These are phyloP conservation scores for Leccinum disarticulatum DNA, from an alignment of 768 basidiomycete species.

Conservation along the genomic window DNA sequence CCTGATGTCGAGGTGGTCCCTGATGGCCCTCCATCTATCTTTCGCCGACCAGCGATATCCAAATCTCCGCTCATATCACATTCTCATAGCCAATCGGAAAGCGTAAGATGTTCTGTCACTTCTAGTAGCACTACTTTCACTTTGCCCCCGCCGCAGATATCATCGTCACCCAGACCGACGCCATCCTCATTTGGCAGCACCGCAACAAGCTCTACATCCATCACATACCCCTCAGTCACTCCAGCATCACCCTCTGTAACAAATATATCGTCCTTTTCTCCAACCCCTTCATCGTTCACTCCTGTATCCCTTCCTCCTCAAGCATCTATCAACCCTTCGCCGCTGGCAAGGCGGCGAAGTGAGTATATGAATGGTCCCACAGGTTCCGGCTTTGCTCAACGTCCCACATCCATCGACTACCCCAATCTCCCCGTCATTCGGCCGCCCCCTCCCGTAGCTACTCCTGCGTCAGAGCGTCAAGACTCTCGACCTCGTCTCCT, in stretches of 20 bases:
- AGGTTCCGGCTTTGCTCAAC: constrained; percentile 43
- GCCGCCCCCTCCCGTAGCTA: constrained; percentile 77
- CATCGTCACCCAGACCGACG: constrained; percentile 36
- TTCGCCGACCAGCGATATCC: constrained; percentile 42
- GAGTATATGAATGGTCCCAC: constrained; percentile 82
- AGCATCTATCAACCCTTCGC: constrained; percentile 80
- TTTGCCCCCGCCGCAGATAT: constrained; percentile 27
- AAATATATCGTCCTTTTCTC: constrained; percentile 39
- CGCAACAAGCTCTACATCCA: constrained; percentile 37
- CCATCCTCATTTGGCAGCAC: constrained; percentile 41
- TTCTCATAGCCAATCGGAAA: constrained; percentile 49
- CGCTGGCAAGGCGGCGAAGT: constrained; percentile 67
- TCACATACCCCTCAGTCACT: constrained; percentile 54
- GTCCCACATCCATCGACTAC: constrained; percentile 68
- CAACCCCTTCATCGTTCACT: constrained; percentile 39
- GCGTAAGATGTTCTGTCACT: constrained; percentile 36
- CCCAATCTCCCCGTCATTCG: constrained; percentile 72
- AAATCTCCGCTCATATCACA: constrained; percentile 48
- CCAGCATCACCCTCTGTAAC: constrained; percentile 38
- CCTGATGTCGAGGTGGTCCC: constrained; percentile 11
- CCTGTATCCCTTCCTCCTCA: constrained; percentile 69
- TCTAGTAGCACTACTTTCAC: constrained; percentile 15
- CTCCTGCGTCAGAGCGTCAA: constrained; percentile 69
- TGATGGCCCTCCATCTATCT: constrained; percentile 17
- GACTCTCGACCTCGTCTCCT: constrained; percentile 63